Evolutionary conservation across 495 filamentous ascomycete species (phyloP), one percentile per base, ranked within the genome.

Genomic region (Rostrohypoxylon terebratum): DNA sequence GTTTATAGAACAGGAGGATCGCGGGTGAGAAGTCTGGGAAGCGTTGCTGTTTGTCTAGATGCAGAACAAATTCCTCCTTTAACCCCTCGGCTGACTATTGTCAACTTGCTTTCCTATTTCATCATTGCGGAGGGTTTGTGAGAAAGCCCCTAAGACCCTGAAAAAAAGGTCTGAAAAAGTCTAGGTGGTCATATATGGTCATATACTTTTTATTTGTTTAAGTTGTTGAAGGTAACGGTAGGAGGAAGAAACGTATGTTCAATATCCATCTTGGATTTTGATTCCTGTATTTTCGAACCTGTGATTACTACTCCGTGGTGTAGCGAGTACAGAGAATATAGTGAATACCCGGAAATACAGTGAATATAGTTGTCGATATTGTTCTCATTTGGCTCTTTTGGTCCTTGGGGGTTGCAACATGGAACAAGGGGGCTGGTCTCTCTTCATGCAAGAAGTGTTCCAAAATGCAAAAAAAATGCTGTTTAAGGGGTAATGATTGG

Each of bases 401-500:
- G 55, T 34, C 28, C 36, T 51, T 45, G 33, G 73, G 77, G 77
- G 78, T 79, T 78, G 76, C 45, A 60, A 74, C 74, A 60, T 75
- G 76, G 75, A 76, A 81, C 77, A 72, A 72, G 42, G 42, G 69
- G 70, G 72, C 74, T 74, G 76, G 66, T 68, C 67, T 61, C 71
- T 73, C 65, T 60, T 83, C 80, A 81, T 79, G 81, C 82, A 80
- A 50, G 54, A 78, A 80, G 74, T 75, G 80, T 82, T 83, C 77
- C 82, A 80, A 78, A 72, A 31, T 45, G 42, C 42, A 45, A 45
- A 45, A 45, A 45, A 45, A 45, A 72, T 71, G 42, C 62, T 36
- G 31, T 62, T 72, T 63, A 67, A 44, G 45, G 60, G 45, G 57
- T 59, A 28, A 68, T 83, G 75, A 84, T 84, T 85, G 82, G 83